phyloP scores from a whole-genome alignment of 2,329 filamentous ascomycete genomes.

The Cladosporium sp. region DNA sequence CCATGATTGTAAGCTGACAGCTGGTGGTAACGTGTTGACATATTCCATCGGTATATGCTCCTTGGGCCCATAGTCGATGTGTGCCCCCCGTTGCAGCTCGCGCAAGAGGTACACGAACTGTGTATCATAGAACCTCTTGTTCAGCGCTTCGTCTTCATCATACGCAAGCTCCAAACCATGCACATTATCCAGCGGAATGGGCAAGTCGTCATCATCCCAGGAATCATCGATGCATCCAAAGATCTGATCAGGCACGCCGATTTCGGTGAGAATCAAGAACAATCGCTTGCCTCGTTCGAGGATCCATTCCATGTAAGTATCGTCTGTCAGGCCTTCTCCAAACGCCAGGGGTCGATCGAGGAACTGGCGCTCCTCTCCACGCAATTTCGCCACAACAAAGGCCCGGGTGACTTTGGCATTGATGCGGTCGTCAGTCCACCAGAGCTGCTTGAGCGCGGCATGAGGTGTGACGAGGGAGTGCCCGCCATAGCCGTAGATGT shows the following conservation, averaged over 20 bases:
- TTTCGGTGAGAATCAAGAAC: conserved; percentile 66
- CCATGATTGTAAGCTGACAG: conserved; percentile 43
- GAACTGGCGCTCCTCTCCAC: conserved; percentile 57
- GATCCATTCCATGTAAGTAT: conserved; percentile 77
- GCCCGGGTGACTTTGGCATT: conserved; percentile 63
- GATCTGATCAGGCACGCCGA: conserved; percentile 67
- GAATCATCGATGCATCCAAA: conserved; percentile 70
- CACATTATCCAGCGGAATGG: conserved; percentile 61
- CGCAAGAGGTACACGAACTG: conserved; percentile 69
- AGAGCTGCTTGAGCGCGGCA: conserved; percentile 49
- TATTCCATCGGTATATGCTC: conserved; percentile 67
- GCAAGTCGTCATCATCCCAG: conserved; percentile 72
- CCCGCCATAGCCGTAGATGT: conserved; percentile 47
- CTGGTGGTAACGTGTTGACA: conserved; percentile 54
- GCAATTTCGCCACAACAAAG: conserved; percentile 62
- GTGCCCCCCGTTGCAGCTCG: conserved; percentile 55
- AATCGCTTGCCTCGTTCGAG: conserved; percentile 62
- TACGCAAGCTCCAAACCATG: conserved; percentile 58
- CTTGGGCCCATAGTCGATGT: conserved; percentile 59
- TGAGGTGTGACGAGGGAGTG: conserved; percentile 48
- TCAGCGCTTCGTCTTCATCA: conserved; percentile 56
- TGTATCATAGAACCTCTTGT: conserved; percentile 63
- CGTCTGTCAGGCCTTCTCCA: conserved; percentile 63
- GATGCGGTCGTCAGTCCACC: conserved; percentile 69
- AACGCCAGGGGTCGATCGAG: conserved; percentile 61